Percentiles rank a stretch among this genome's conserved stretches.
These are phyloP conservation scores for Metahyphopichia silvanorum DNA, from an alignment of 805 yeast genomes.

Conservation along the genomic window DNA sequence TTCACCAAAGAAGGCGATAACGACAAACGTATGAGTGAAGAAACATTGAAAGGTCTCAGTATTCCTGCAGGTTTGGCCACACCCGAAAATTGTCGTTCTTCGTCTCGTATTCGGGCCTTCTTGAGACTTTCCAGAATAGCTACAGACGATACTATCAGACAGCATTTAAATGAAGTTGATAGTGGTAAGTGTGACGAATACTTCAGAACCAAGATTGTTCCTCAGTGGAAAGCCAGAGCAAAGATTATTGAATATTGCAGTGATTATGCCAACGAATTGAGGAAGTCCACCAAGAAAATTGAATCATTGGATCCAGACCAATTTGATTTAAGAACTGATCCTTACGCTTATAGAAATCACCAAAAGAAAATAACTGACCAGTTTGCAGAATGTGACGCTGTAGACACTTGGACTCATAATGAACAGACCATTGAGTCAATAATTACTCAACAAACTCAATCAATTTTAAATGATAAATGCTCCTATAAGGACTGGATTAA, in stretches of 20 bases:
- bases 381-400: constrained; percentile 21
- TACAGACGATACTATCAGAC: constrained; percentile 38
- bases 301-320: constrained; percentile 7
- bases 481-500: constrained; percentile 34
- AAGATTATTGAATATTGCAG: constrained; percentile 28
- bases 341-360: constrained; percentile 31
- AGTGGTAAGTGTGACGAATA: constrained; percentile 23
- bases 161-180: constrained; percentile 32
- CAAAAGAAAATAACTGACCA: constrained; percentile 17
- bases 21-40: too few relatives aligned
- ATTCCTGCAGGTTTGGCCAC: constrained; percentile 13
- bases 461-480: constrained; percentile 34
- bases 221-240: constrained; percentile 36
- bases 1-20: too few relatives aligned
- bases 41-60: too few relatives aligned
- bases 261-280: constrained; percentile 20
- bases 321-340: constrained; percentile 34
- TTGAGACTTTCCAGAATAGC: constrained; percentile 35
- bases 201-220: constrained; percentile 23
- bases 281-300: constrained; percentile 10
- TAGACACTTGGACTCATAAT: constrained; percentile 36
- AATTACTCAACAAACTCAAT: constrained; percentile 27
- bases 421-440: constrained; percentile 33
- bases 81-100: constrained; percentile 31
- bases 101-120: constrained; percentile 34